These are phyloP conservation scores for Sphaerobolus stellatus DNA, from an alignment of 1,284 basidiomycete species.

Conservation along the genomic window DNA sequence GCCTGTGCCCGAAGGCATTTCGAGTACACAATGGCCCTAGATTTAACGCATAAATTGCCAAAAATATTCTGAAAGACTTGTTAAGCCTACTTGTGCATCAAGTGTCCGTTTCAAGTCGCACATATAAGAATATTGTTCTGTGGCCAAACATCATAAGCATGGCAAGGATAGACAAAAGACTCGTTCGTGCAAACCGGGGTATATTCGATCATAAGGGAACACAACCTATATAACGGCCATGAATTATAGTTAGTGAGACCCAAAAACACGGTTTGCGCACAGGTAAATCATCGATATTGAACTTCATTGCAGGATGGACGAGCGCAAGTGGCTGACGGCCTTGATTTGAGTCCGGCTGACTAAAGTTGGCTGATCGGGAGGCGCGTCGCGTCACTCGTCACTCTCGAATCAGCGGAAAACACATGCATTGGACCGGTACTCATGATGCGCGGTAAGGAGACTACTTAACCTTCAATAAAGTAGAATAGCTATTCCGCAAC, in stretches of 20 bases:
- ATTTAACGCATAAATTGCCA: background rate
- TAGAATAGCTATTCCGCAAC: background rate
- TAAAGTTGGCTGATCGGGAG: too few species aligned
- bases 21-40: constrained; percentile 96
- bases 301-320: constrained; percentile 68
- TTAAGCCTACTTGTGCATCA: constrained; percentile 70
- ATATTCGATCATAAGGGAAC: constrained; percentile 91
- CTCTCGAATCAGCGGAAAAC: too few species aligned
- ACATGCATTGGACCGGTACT: too few species aligned
- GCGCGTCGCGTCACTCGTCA: too few species aligned
- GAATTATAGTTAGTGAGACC: constrained; percentile 13
- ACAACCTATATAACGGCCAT: constrained; percentile 55
- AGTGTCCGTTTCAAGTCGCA: constrained; percentile 96
- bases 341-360: background rate
- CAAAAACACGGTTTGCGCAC: constrained; percentile 53
- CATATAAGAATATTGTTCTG: constrained; percentile 99
- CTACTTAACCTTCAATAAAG: too few species aligned
- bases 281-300: constrained; percentile 92
- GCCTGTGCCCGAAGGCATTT: constrained; percentile 99
- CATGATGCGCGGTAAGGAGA: too few species aligned
- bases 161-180: background rate
- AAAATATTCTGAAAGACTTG: constrained; percentile 6
- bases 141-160: constrained; percentile 1
- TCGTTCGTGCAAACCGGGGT: constrained; percentile 59
- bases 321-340: background rate